Evolutionary conservation across 345 rosid species (phyloP).

Genomic region (Alliaria petiolata): DNA sequence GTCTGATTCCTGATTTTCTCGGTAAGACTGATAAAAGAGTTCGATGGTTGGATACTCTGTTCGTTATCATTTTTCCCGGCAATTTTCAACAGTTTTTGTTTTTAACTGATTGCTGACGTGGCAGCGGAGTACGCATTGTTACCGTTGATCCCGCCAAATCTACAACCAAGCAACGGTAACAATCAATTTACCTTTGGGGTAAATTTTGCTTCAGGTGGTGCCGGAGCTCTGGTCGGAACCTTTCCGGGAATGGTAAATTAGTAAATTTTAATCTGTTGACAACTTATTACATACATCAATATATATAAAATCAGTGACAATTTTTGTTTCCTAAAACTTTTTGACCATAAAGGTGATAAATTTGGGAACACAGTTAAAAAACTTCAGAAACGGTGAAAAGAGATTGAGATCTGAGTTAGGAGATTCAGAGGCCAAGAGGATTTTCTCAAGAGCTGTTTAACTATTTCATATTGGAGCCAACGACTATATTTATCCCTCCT

Average conservation of each 20-base stretch:
- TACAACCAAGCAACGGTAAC: slow-evolving; percentile 30
- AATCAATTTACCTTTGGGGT: slow-evolving; percentile 33
- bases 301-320: neutral
- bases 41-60: neutral
- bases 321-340: neutral
- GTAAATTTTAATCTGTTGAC: neutral
- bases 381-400: slow-evolving; percentile 34
- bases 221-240: slow-evolving; percentile 45
- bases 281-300: neutral
- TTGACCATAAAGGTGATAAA: slow-evolving; percentile 29
- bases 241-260: slow-evolving; percentile 21
- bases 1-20: slow-evolving; percentile 40
- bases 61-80: neutral
- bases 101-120: neutral
- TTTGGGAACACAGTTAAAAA: slow-evolving; percentile 33
- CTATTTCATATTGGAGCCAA: slow-evolving; percentile 40
- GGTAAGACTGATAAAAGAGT: slow-evolving; percentile 21
- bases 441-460: slow-evolving; percentile 43
- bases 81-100: neutral
- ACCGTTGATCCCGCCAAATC: slow-evolving; percentile 47
- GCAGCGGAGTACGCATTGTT: slow-evolving; percentile 36
- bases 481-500: slow-evolving; percentile 33
- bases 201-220: slow-evolving; percentile 52
- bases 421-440: slow-evolving; percentile 18
- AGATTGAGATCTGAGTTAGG: slow-evolving; percentile 36